Base-by-base conservation (phyloP, 352 stramenopile species). In the Phytophthora ramorum region DNA sequence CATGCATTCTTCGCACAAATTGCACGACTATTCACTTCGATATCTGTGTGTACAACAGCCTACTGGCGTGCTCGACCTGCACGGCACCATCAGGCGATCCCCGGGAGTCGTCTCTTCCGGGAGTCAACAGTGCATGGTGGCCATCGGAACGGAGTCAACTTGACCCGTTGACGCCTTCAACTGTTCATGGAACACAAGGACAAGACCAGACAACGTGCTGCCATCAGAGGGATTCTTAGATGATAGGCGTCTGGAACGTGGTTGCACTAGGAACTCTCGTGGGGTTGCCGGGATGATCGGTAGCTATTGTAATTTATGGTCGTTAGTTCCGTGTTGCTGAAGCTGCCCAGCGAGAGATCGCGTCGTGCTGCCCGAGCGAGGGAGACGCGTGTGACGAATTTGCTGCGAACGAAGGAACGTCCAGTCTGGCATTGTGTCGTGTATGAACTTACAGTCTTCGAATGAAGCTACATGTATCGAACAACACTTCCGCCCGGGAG, bases 261-360 rank as follows among this genome's bases (percentile, higher is more conserved):
- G 24, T 5, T 28, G 24, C 24, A 28, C 24, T 28, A 5, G 24
- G 24, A 28, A 28, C 3, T 28, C 5, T 28, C 24, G 2, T 28
- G 24, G 24, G 24, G 3, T 28, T 28, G 24, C 24, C 24, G 24
- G 24, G 5, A 28, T 28, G 24, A 28, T 28, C 24, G 24, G 24
- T 28, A 28, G 24, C 5, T 28, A 2, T 28, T 28, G 24, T 2
- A 5, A 5, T 28, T 28, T 28, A 28, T 28, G 24, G 24, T 28
- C 5, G 24, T 28, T 28, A 28, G 24, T 28, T 28, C 24, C 2
- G 24, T 28, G 5, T 37, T 69, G 26, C 28, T 69, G 10, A 44
- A 43, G 30, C 46, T 69, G 4, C 60, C 60, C 9, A 32, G 17
- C 20, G 60, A 68, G 16, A 52, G 49, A 38, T 62, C 60, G 2